A percentile compares a stretch with the other conserved stretches of the same genome.
Evolutionary conservation across 2,329 filamentous ascomycete species (phyloP).

Genomic region (Alternaria solani): DNA sequence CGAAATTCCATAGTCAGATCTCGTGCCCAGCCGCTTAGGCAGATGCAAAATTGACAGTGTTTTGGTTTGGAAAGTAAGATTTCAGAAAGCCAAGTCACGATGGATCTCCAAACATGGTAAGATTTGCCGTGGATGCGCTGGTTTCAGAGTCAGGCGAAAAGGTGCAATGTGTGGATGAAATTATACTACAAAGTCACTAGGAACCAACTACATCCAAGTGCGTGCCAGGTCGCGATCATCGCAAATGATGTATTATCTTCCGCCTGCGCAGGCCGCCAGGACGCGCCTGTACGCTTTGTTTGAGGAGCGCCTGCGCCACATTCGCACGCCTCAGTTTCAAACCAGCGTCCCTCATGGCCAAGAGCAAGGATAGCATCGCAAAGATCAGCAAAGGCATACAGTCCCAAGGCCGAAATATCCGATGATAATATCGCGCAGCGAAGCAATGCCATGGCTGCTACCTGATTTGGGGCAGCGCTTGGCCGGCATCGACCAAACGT

Average conservation of each 20-base stretch:
- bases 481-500: not conserved
- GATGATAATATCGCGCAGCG: slow-evolving; percentile 1
- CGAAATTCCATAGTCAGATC: not conserved
- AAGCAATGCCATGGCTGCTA: not conserved
- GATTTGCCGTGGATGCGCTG: not conserved
- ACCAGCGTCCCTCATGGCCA: not conserved
- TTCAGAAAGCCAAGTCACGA: not conserved
- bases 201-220: not conserved
- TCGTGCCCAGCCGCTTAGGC: not conserved
- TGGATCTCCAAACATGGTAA: not conserved
- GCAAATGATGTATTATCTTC: not conserved
- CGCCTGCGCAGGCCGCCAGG: not conserved
- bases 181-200: not conserved
- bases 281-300: slow-evolving; percentile 1
- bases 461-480: not conserved
- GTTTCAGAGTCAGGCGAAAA: not conserved
- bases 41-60: not conserved
- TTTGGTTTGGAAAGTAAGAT: slow-evolving; percentile 2
- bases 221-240: not conserved
- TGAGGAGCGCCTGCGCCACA: slow-evolving; percentile 12
- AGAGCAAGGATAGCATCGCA: not conserved
- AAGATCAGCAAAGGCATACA: not conserved
- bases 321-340: slow-evolving; percentile 13
- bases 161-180: not conserved
- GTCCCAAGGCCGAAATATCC: not conserved